Conservation (phyloP, 2,329 filamentous ascomycete species). For the Trichoderma endophyticum region DNA sequence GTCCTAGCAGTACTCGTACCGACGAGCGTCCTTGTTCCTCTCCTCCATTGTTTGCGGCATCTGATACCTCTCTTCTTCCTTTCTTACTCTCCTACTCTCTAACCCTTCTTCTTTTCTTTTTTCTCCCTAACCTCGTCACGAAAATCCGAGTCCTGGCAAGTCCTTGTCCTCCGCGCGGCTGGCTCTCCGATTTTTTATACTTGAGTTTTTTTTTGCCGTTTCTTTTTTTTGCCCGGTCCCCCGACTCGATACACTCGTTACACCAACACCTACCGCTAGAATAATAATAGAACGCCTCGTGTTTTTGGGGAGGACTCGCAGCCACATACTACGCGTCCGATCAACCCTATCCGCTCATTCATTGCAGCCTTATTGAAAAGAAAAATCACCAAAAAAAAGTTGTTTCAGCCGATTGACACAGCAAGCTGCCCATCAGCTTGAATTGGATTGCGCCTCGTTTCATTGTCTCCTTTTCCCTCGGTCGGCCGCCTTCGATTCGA, state of each 20-base stretch:
- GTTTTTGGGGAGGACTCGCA: conserved; percentile 9
- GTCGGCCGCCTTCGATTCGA: background rate
- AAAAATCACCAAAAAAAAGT: background rate
- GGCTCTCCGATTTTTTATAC: conserved; percentile 14
- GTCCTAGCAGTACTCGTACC: conserved; percentile 8
- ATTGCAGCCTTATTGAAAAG: background rate
- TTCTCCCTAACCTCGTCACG: background rate
- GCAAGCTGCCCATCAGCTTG: background rate
- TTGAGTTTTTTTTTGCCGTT: background rate
- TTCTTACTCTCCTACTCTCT: background rate
- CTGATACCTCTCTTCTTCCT: background rate
- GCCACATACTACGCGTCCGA: conserved; percentile 11
- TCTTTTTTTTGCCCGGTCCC: background rate
- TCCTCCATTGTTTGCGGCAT: conserved; percentile 1
- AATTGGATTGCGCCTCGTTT: conserved; percentile 1
- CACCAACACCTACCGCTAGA: conserved; percentile 13
- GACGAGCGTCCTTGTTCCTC: conserved; percentile 3
- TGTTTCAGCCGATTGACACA: background rate
- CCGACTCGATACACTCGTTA: conserved; percentile 14
- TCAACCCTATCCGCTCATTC: conserved; percentile 10
- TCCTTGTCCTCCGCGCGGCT: conserved; percentile 19
- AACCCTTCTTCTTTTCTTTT: background rate
- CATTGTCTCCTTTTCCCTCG: background rate
- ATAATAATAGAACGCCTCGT: conserved; percentile 16
- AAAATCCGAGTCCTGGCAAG: conserved; percentile 18